A percentile compares a stretch with the other conserved stretches of the same genome.
Conservation (phyloP, 345 rosid species). For the Triadica sebifera region DNA sequence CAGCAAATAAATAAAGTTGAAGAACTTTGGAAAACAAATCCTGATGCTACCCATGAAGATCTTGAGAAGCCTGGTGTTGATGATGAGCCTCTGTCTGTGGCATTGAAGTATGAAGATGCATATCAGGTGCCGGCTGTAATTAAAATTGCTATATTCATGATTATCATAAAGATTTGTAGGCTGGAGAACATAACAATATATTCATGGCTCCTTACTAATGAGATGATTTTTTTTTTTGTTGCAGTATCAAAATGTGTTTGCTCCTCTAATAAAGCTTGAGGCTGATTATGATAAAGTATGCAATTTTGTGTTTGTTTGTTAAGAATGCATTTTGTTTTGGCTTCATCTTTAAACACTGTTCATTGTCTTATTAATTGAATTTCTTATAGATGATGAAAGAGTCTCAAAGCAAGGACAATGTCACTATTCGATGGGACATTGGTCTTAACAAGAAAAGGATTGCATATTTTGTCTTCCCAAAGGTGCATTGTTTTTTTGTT, state of each 20-base stretch:
- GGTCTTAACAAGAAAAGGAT: slow-evolving; percentile 97
- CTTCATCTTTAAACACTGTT: not conserved
- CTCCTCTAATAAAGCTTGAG: slow-evolving; percentile 98
- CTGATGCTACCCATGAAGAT: slow-evolving; percentile 98
- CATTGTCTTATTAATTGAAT: slow-evolving; percentile 21
- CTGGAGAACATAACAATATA: not conserved
- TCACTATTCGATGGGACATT: slow-evolving; percentile 94
- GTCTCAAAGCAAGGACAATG: slow-evolving; percentile 98
- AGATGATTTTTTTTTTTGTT: slow-evolving; percentile 13
- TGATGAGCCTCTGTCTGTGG: slow-evolving; percentile 98
- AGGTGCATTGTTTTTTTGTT: slow-evolving; percentile 46
- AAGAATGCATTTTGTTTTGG: not conserved
- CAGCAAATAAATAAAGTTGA: slow-evolving; percentile 99
- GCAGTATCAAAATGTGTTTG: slow-evolving; percentile 99
- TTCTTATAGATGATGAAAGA: slow-evolving; percentile 95
- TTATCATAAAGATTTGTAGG: not conserved
- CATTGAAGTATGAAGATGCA: slow-evolving; percentile 94
- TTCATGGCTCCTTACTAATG: slow-evolving; percentile 8
- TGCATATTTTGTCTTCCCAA: slow-evolving; percentile 94
- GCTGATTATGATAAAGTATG: slow-evolving; percentile 98
- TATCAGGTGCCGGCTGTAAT: slow-evolving; percentile 62
- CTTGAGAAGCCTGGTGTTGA: slow-evolving; percentile 99
- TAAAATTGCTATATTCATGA: slow-evolving; percentile 14
- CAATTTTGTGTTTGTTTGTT: not conserved
- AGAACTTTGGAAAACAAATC: slow-evolving; percentile 98